These are phyloP conservation scores for Anisodus acutangulus DNA, from an alignment of 257 asterid genomes.

Conservation along the genomic window DNA sequence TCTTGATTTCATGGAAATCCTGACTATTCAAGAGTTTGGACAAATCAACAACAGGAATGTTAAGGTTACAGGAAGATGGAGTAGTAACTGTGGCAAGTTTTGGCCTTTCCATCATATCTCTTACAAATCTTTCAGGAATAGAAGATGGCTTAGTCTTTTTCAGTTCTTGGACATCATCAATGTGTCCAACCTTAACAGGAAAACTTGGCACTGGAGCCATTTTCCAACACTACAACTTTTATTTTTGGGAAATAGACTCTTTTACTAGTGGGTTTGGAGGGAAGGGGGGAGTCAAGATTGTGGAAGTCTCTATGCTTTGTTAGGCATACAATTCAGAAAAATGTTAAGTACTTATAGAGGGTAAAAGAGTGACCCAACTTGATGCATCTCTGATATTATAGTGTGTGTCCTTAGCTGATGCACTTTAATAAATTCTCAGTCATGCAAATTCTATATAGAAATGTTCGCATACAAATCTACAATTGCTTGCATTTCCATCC, in stretches of 20 bases:
- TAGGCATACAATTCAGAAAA: constrained; percentile 35
- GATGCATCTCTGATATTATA: constrained; percentile 26
- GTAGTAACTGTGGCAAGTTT: constrained; percentile 34
- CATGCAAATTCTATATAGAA: constrained; percentile 38
- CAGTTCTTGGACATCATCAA: constrained; percentile 94
- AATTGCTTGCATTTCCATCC: constrained; percentile 25
- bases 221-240: not conserved
- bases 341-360: constrained; percentile 51
- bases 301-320: constrained; percentile 24
- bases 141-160: constrained; percentile 52
- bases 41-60: constrained; percentile 77
- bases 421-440: constrained; percentile 44
- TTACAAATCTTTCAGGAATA: constrained; percentile 76
- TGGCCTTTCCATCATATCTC: constrained; percentile 71
- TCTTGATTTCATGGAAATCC: constrained; percentile 59
- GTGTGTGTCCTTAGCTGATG: constrained; percentile 38
- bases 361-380: not conserved
- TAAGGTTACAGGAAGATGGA: constrained; percentile 30
- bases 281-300: not conserved
- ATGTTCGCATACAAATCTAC: not conserved
- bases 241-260: not conserved
- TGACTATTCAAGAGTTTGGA: constrained; percentile 53
- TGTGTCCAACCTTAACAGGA: constrained; percentile 73
- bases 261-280: not conserved
- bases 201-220: constrained; percentile 71